Evolutionary conservation across 1,284 basidiomycete genomes (phyloP).

Genomic region (Ceratobasidium sp.): DNA sequence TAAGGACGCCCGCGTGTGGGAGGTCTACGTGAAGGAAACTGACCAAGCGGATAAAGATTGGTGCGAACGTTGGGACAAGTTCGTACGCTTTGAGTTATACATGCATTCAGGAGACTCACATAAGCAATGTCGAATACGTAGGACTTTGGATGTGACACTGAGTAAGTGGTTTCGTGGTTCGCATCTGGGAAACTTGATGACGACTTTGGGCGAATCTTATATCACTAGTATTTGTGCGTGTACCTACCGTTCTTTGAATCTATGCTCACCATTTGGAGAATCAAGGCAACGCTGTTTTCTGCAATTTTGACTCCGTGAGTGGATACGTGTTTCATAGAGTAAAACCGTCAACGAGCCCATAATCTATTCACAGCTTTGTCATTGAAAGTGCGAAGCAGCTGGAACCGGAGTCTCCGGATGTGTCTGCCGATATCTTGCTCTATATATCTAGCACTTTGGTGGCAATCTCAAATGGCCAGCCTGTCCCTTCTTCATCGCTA

Average conservation of each 20-base stretch:
- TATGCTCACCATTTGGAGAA: background rate
- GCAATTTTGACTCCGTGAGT: conserved; percentile 20
- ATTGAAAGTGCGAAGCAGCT: conserved; percentile 19
- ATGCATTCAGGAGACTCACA: background rate
- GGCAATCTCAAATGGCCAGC: too few relatives aligned
- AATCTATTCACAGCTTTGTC: background rate
- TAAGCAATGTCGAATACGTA: background rate
- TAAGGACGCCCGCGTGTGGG: conserved; percentile 22
- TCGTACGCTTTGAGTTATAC: background rate
- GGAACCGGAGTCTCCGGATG: conserved; percentile 2
- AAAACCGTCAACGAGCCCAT: background rate
- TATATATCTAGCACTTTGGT: conserved; percentile 18
- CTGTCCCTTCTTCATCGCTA: background rate
- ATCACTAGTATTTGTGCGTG: background rate
- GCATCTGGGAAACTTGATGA: background rate
- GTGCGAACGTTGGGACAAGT: conserved; percentile 14
- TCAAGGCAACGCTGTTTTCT: conserved; percentile 25
- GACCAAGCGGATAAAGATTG: conserved; percentile 13
- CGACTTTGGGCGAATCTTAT: background rate
- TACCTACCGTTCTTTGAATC: background rate
- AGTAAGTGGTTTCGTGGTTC: background rate
- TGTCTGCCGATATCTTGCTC: background rate
- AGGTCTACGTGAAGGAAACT: too few relatives aligned
- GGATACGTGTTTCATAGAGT: background rate
- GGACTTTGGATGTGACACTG: conserved; percentile 12